Evolutionary conservation across 2,329 filamentous ascomycete genomes (phyloP).

Genomic region (Teratosphaeria destructans): DNA sequence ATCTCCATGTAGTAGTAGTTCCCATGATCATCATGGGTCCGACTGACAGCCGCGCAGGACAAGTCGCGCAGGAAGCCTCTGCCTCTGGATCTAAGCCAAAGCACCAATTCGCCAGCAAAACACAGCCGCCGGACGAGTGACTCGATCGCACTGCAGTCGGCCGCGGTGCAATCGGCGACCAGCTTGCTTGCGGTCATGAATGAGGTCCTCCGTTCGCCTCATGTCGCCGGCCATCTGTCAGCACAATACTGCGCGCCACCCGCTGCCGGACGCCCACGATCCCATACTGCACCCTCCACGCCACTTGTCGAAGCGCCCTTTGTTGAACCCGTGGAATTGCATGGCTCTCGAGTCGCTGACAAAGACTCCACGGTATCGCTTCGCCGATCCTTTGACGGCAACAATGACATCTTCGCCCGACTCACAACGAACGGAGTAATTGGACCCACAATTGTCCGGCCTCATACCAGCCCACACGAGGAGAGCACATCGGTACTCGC

Average conservation of each 20-base stretch:
- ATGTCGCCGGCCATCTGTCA: conserved; percentile 20
- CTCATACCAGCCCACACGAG: conserved; percentile 15
- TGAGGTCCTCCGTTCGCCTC: conserved; percentile 33
- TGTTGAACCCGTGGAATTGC: conserved; percentile 18
- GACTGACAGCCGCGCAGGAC: neutral
- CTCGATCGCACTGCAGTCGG: conserved; percentile 20
- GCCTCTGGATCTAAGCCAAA: conserved; percentile 15
- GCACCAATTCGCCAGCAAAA: conserved; percentile 1
- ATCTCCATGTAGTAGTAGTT: neutral
- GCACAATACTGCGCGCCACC: conserved; percentile 26
- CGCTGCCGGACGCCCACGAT: conserved; percentile 29
- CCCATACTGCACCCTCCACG: conserved; percentile 30
- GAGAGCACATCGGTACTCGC: conserved; percentile 5
- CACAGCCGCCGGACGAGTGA: conserved; percentile 11
- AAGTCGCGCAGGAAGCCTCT: conserved; percentile 16
- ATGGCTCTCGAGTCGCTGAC: conserved; percentile 11
- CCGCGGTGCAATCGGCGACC: conserved; percentile 23
- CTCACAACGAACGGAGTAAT: neutral
- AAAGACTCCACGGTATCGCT: conserved; percentile 1
- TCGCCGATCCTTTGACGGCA: conserved; percentile 1
- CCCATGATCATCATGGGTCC: neutral
- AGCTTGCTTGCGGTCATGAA: conserved; percentile 31
- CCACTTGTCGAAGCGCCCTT: conserved; percentile 20
- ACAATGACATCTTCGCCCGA: neutral
- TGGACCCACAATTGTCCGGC: conserved; percentile 8